These are phyloP conservation scores for Aureobasidium sp. DNA, from an alignment of 2,329 filamentous ascomycete genomes.

Conservation along the genomic window DNA sequence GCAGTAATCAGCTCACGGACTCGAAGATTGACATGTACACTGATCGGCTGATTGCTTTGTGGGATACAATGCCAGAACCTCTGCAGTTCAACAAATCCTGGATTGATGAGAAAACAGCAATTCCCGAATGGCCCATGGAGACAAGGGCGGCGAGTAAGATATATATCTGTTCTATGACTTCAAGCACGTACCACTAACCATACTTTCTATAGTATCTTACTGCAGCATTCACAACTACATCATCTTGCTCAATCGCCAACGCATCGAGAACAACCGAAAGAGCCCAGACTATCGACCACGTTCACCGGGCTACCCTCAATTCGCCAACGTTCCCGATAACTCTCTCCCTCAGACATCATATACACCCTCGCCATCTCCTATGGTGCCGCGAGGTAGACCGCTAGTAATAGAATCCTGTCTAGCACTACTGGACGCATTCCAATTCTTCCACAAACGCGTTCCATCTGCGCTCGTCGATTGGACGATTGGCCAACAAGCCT, in stretches of 20 bases:
- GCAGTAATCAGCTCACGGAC: conserved; percentile 34
- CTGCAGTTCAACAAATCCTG: conserved; percentile 40
- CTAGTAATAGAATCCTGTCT: conserved; percentile 35
- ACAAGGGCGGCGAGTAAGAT: conserved; percentile 36
- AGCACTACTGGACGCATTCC: conserved; percentile 35
- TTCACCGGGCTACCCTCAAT: background rate
- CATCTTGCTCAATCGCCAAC: conserved; percentile 41
- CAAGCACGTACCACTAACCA: background rate
- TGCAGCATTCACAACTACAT: conserved; percentile 42
- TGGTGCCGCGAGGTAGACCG: conserved; percentile 24
- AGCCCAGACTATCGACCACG: background rate
- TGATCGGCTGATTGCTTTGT: conserved; percentile 33
- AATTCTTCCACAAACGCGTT: conserved; percentile 37
- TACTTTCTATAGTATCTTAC: conserved; percentile 29
- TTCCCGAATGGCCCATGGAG: conserved; percentile 40
- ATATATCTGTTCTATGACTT: background rate
- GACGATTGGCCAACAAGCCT: conserved; percentile 41
- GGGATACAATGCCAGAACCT: conserved; percentile 39
- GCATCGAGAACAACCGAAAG: conserved; percentile 22
- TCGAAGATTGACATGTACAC: conserved; percentile 40
- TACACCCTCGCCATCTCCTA: conserved; percentile 12
- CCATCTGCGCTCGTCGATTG: conserved; percentile 39
- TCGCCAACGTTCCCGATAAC: background rate
- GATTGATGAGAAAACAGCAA: conserved; percentile 27
- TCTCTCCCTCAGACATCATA: conserved; percentile 12